Evolutionary conservation across 192 early-diverging fungal species (phyloP).

Genomic region (Rhizophagus sp.): DNA sequence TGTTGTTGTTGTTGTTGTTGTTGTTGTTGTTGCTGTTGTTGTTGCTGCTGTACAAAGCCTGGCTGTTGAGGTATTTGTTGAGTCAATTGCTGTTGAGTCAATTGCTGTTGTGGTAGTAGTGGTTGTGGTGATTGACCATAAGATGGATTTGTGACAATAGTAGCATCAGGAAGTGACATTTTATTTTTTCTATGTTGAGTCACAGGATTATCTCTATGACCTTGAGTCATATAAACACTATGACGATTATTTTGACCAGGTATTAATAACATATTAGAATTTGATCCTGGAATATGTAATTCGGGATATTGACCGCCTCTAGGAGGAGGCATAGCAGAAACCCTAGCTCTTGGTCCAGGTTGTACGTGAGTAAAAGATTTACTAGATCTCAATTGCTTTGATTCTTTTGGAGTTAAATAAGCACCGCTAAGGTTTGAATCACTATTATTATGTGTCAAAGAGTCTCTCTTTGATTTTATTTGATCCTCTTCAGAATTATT

Average conservation of each 20-base stretch:
- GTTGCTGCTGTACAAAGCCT: too few relatives aligned
- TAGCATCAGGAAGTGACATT: neutral
- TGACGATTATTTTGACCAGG: neutral
- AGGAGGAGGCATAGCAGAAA: slow-evolving; percentile 13
- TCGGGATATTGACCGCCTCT: neutral
- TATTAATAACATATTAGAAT: neutral
- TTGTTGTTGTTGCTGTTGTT: too few relatives aligned
- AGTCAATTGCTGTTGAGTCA: neutral
- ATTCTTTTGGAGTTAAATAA: neutral
- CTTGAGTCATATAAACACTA: neutral
- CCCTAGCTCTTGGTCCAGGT: neutral
- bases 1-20: neutral
- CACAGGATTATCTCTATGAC: neutral
- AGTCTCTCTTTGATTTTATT: slow-evolving; percentile 1
- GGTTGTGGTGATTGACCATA: neutral
- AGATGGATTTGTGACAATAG: neutral
- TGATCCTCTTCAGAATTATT: neutral
- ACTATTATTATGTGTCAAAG: neutral
- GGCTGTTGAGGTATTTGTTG: slow-evolving; percentile 7
- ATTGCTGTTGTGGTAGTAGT: neutral
- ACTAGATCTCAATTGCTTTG: neutral
- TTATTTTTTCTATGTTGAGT: neutral
- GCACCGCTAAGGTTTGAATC: neutral
- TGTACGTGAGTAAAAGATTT: slow-evolving; percentile 15
- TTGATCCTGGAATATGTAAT: neutral